Base-by-base conservation (phyloP, 164 flowering plant genomes). In the Chimonanthus salicifolius region DNA sequence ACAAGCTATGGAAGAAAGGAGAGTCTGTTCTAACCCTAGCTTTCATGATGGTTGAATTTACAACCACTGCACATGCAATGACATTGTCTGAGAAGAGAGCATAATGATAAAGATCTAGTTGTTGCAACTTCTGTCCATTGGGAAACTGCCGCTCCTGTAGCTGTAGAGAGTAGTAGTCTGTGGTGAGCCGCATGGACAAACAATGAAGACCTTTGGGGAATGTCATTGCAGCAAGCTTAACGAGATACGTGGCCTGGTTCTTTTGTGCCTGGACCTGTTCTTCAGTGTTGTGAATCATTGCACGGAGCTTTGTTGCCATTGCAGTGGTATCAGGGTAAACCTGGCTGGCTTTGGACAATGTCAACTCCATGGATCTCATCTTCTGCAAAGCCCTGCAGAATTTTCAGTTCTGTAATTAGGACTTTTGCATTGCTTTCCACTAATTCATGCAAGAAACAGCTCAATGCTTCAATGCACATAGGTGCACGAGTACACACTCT, bases 151-250 rank as follows among this genome's bases (percentile, higher is more conserved):
- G 82, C 69, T 87, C 78, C 77, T 89, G 87, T 60, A 89, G 88
- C 60, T 79, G 85, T 74, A 90, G 78, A 45, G 84, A 68, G 79
- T 92, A 94, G 78, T 88, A 94, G 77, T 91, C 95, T 21, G 92
- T 70, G 63, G 95, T 96, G 76, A 96, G 86, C 80, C 84, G 83
- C 99, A 94, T 94, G 51, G 95, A 82, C 49, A 94, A 95, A 80
- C 99, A 96, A 74, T 96, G 98, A 74, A 90, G 87, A 62, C 95
- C 99, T 81, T 90, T 96, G 5, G 98, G 85, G 7, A 95, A 90
- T 47, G 98, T 94, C 77, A 93, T 86, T 72, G 87, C 87, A 70
- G 97, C 94, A 80, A 96, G 92, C 75, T 86, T 86, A 75, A 82
- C 68, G 47, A 94, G 92, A 87, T 82, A 84, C 16, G 75, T 20